Evolutionary conservation across 139 green algal species (phyloP), one percentile per base, ranked within the genome.

Genomic region (Chlamydomonas applanata): DNA sequence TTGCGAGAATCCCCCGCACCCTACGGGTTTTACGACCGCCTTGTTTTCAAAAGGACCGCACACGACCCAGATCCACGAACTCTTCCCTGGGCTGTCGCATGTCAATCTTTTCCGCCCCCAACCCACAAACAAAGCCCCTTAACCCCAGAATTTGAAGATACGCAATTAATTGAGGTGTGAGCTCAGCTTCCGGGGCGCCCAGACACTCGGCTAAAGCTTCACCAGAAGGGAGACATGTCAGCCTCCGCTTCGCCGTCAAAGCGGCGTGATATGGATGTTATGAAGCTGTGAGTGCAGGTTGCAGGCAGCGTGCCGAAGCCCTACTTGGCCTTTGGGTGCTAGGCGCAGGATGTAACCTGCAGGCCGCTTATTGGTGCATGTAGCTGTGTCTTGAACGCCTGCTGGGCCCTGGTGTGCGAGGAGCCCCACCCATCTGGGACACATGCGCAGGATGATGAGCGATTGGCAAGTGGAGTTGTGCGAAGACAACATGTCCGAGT

Each of bases 401-500:
- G 40, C 7, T 11, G 40, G 7, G 11, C 40, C 7, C 40, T 49
- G 40, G 40, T 49, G 40, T 49, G 40, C 40, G 40, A 49, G 7
- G 40, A 7, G 11, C 7, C 40, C 32, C 62, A 25, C 30, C 32
- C 30, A 54, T 3, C 3, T 17, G 27, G 34, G 11, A 3, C 27
- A 33, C 24, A 29, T 36, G 19, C 52, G 67, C 87, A 97, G 90
- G 57, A 94, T 99, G 93, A 99, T 99, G 96, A 94, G 82, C 46
- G 96, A 99, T 77, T 98, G 90, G 84, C 95, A 97, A 46, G 96
- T 99, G 27, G 94, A 99, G 64, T 83, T 98, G 35, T 86, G 97
- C 19, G 91, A 98, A 53, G 93, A 98, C 82, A 96, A 94, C 80
- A 92, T 97, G 33, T 89, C 71, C n/a, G 96, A 99, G 74, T 94